phyloP scores from a whole-genome alignment of 2,329 filamentous ascomycete genomes.

The Pseudocercospora cruenta region DNA sequence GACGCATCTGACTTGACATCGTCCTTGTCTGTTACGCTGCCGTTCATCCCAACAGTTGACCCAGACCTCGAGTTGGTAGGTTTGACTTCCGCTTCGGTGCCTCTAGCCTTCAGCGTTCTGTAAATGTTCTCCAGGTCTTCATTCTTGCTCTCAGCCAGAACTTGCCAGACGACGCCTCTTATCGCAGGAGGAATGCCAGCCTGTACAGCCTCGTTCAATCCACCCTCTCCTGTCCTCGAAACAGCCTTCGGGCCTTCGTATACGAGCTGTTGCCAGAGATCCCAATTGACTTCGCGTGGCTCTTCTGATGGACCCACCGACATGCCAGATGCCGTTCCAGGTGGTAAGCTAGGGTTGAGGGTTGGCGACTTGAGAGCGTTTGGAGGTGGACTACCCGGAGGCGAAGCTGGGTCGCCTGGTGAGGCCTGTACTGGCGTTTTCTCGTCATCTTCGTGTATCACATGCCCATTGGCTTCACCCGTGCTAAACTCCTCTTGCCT shows the following conservation, averaged over 20 bases:
- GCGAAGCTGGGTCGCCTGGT: slow-evolving; percentile 44
- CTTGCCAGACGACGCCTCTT: slow-evolving; percentile 98
- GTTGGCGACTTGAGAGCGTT: slow-evolving; percentile 57
- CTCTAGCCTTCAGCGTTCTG: slow-evolving; percentile 74
- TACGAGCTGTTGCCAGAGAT: slow-evolving; percentile 94
- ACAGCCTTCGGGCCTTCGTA: slow-evolving; percentile 91
- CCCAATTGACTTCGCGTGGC: slow-evolving; percentile 85
- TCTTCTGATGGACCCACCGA: slow-evolving; percentile 76
- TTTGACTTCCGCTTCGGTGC: slow-evolving; percentile 72
- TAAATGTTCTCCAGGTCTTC: slow-evolving; percentile 88
- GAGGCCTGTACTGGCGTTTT: slow-evolving; percentile 26
- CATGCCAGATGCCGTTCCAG: slow-evolving; percentile 83
- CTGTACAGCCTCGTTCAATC: slow-evolving; percentile 87
- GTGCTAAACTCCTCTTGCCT: slow-evolving; percentile 49
- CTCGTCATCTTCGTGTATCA: slow-evolving; percentile 22
- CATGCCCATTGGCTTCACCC: slow-evolving; percentile 22
- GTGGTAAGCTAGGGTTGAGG: slow-evolving; percentile 72
- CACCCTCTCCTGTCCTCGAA: slow-evolving; percentile 82
- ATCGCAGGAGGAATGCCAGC: slow-evolving; percentile 93
- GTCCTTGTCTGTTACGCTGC: slow-evolving; percentile 59
- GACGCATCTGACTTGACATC: slow-evolving; percentile 78
- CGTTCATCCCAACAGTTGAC: slow-evolving; percentile 53
- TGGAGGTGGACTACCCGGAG: slow-evolving; percentile 22
- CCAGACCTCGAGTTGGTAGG: slow-evolving; percentile 25
- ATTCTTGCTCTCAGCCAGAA: slow-evolving; percentile 92